phyloP scores from a whole-genome alignment of 163 green algal species.

The Chlamydomonas reinhardtii region DNA sequence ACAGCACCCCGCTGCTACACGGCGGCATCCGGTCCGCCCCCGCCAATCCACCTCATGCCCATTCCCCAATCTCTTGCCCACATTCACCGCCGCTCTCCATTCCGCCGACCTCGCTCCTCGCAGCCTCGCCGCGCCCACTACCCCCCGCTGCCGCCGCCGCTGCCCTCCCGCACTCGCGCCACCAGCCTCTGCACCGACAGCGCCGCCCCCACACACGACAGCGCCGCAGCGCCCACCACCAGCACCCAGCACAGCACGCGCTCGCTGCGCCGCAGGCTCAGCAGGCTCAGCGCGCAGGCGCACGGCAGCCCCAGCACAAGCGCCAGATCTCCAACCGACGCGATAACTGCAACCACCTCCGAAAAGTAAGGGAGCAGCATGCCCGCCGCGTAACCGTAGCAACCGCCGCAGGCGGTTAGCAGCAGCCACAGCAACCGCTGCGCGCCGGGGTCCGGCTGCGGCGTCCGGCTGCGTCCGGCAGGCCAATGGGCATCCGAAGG shows the following conservation, averaged over 20 bases:
- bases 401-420: conserved; percentile 11
- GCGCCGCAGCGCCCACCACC: conserved; percentile 1
- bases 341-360: conserved; percentile 38
- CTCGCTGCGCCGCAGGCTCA: conserved; percentile 14
- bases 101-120: too few relatives aligned
- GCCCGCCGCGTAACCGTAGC: conserved; percentile 35
- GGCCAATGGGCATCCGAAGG: too few relatives aligned
- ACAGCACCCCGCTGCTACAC: too few relatives aligned
- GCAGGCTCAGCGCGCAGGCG: conserved; percentile 32
- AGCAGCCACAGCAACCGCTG: conserved; percentile 43
- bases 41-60: too few relatives aligned
- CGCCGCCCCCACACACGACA: conserved; percentile 13
- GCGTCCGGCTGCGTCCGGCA: too few relatives aligned
- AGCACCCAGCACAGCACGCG: conserved; percentile 28
- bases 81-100: too few relatives aligned
- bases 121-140: neutral
- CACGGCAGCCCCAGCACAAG: conserved; percentile 30
- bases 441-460: neutral
- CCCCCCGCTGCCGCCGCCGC: neutral
- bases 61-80: too few relatives aligned
- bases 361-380: conserved; percentile 42
- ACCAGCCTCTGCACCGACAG: conserved; percentile 14
- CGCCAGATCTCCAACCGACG: conserved; percentile 31
- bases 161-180: neutral
- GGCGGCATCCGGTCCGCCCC: too few relatives aligned